Conservation (phyloP, 2,329 filamentous ascomycete species). For the Penicillium sp. region DNA sequence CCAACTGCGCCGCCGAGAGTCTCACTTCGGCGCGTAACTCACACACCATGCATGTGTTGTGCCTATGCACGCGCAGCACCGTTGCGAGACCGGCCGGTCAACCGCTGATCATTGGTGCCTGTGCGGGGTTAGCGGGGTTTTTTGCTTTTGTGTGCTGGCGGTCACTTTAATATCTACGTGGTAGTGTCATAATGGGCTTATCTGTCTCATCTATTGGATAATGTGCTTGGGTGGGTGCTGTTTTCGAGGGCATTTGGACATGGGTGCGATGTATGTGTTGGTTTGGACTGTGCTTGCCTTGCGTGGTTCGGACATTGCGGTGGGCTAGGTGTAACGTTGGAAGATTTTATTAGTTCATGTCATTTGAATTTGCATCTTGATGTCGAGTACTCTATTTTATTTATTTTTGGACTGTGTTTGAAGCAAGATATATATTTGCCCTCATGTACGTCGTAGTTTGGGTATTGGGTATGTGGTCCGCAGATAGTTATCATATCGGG, state of each 20-base stretch:
- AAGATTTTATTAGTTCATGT: not conserved
- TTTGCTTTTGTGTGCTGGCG: not conserved
- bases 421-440: not conserved
- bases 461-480: not conserved
- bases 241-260: not conserved
- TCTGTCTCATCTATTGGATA: not conserved
- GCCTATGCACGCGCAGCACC: conserved; percentile 11
- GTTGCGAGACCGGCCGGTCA: conserved; percentile 17
- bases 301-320: conserved; percentile 1
- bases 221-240: not conserved
- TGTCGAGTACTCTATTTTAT: not conserved
- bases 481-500: not conserved
- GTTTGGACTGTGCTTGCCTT: conserved; percentile 3
- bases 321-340: not conserved
- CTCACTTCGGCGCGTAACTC: conserved; percentile 26
- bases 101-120: conserved; percentile 18
- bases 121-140: not conserved
- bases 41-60: conserved; percentile 23
- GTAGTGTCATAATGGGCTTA: not conserved
- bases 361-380: not conserved
- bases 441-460: not conserved
- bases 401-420: not conserved
- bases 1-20: conserved; percentile 31
- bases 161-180: not conserved
- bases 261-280: not conserved